These are phyloP conservation scores for Phytophthora melonis DNA, from an alignment of 352 stramenopile genomes.

Conservation along the genomic window DNA sequence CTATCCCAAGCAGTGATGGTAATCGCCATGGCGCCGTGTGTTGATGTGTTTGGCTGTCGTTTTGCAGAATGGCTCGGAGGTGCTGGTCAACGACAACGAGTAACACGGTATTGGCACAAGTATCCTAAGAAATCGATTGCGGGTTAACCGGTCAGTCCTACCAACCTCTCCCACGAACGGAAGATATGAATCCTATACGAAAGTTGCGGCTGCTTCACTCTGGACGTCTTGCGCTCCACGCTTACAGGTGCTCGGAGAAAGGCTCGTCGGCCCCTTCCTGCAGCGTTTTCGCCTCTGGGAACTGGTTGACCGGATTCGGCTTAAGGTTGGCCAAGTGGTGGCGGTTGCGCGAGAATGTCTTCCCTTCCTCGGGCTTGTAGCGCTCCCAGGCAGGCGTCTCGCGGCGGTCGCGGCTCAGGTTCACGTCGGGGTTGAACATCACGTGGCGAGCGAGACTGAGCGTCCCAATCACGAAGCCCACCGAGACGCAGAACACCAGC, in stretches of 20 bases:
- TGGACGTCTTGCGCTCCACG: too few relatives aligned
- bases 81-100: conserved; percentile 70
- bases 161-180: not conserved
- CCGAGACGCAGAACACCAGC: conserved; percentile 39
- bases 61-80: conserved; percentile 67
- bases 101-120: conserved; percentile 1
- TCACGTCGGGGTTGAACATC: conserved; percentile 46
- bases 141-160: not conserved
- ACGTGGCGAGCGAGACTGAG: conserved; percentile 35
- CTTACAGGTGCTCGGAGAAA: conserved; percentile 17
- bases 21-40: not conserved
- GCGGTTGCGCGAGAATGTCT: conserved; percentile 35
- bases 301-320: conserved; percentile 44
- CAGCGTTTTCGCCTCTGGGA: conserved; percentile 26
- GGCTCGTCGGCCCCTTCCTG: conserved; percentile 23
- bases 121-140: not conserved
- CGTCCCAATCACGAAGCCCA: conserved; percentile 25
- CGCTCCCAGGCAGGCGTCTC: conserved; percentile 44
- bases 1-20: not conserved
- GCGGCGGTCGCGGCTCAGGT: conserved; percentile 33
- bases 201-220: not conserved
- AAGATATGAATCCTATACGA: not conserved
- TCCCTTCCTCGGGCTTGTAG: conserved; percentile 38
- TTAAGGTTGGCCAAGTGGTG: conserved; percentile 42
- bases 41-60: conserved; percentile 7